These are phyloP conservation scores for Phoenix roebelenii DNA, from an alignment of 176 grass and related monocot species.

Conservation along the genomic window DNA sequence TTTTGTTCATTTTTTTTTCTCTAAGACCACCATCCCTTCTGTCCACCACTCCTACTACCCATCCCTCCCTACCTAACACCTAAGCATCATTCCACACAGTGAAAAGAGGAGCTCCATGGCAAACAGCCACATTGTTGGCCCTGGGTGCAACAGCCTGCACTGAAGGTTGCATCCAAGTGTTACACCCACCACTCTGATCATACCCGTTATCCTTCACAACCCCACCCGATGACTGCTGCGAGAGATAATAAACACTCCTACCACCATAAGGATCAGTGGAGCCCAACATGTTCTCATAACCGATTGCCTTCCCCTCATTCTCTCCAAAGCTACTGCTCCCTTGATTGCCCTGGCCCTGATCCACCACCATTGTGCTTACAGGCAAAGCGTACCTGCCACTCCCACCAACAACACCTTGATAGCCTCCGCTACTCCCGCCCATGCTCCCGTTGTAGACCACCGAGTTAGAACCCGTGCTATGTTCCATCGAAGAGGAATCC, in stretches of 20 bases:
- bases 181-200: background rate
- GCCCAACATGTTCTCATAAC: conserved; percentile 31
- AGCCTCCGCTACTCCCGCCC: conserved; percentile 20
- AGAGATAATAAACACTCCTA: conserved; percentile 2
- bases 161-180: conserved; percentile 16
- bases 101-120: conserved; percentile 41
- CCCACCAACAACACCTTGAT: background rate
- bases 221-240: background rate
- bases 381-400: conserved; percentile 34
- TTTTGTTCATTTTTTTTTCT: too few species aligned
- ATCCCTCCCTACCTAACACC: background rate
- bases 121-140: conserved; percentile 22
- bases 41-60: background rate
- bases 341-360: background rate
- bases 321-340: conserved; percentile 13
- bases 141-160: background rate
- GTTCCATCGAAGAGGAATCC: conserved; percentile 49
- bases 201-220: background rate
- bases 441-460: conserved; percentile 34
- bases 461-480: conserved; percentile 65
- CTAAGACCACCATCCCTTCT: conserved; percentile 2
- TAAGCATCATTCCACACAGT: conserved; percentile 58
- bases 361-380: conserved; percentile 22
- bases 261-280: conserved; percentile 23
- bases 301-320: conserved; percentile 27